phyloP scores from a whole-genome alignment of 371 early-diverging fungal genomes.

The Umbelopsis sp. region DNA sequence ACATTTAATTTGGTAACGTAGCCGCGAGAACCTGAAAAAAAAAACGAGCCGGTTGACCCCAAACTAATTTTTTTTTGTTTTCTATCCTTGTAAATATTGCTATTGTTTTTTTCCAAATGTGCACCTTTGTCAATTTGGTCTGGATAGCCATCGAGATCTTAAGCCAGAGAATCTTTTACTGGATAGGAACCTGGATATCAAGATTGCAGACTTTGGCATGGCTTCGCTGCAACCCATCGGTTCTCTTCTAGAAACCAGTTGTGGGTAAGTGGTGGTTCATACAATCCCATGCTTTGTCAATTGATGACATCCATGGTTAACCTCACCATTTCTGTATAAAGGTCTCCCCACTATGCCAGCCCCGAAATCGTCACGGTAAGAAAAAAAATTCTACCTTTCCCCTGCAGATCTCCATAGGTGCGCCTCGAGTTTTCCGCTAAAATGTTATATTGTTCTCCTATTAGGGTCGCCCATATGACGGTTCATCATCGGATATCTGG shows the following conservation, averaged over 20 bases:
- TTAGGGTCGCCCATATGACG: slow-evolving; percentile 70
- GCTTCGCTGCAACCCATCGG: slow-evolving; percentile 76
- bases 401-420: slow-evolving; percentile 4
- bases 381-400: neutral
- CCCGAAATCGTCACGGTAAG: slow-evolving; percentile 88
- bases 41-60: neutral
- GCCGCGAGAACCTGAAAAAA: neutral
- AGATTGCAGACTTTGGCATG: slow-evolving; percentile 89
- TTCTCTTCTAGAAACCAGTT: slow-evolving; percentile 79
- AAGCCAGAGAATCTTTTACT: slow-evolving; percentile 96
- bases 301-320: neutral
- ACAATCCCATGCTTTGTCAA: neutral
- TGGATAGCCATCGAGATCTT: slow-evolving; percentile 90
- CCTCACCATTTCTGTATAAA: slow-evolving; percentile 17
- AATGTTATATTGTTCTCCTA: slow-evolving; percentile 46
- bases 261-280: slow-evolving; percentile 53
- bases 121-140: no score
- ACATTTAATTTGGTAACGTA: slow-evolving; percentile 45
- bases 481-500: slow-evolving; percentile 80
- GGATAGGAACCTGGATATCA: slow-evolving; percentile 78
- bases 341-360: slow-evolving; percentile 92
- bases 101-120: no score
- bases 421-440: slow-evolving; percentile 62
- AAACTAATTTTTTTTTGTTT: no score
- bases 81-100: no score